Conservation (phyloP, 805 yeast genomes). For the Geotrichum ghanense region DNA sequence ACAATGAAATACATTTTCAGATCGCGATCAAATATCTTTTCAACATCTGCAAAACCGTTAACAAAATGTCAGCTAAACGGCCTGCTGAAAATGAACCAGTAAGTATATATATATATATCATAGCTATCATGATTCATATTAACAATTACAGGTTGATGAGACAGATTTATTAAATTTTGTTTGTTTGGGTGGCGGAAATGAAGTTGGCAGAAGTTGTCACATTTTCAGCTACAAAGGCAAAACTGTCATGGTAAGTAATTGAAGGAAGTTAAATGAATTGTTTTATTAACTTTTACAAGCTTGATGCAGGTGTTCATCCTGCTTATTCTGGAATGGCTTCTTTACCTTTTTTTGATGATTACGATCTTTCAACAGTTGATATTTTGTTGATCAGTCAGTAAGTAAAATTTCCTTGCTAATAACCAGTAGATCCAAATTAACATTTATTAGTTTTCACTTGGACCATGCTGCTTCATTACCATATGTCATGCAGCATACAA, state of each 20-base stretch:
- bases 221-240: constrained; percentile 86
- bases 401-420: constrained; percentile 9
- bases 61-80: constrained; percentile 8
- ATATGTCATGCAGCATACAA: constrained; percentile 94
- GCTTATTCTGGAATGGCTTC: constrained; percentile 84
- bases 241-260: constrained; percentile 59
- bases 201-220: constrained; percentile 95
- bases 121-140: too few relatives aligned
- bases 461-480: constrained; percentile 98
- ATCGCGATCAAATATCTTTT: too few relatives aligned
- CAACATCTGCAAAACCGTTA: too few relatives aligned
- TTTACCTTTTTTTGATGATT: constrained; percentile 91
- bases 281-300: constrained; percentile 11
- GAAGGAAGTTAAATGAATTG: too few relatives aligned
- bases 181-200: constrained; percentile 96
- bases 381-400: constrained; percentile 72
- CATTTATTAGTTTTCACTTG: constrained; percentile 53
- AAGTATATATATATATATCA: constrained; percentile 2
- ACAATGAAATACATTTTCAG: too few relatives aligned
- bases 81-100: constrained; percentile 8
- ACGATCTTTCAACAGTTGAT: constrained; percentile 80
- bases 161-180: constrained; percentile 50
- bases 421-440: too few relatives aligned
- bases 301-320: constrained; percentile 98
- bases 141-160: constrained; percentile 16